A percentile compares a stretch with the other conserved stretches of the same genome.
Conservation (phyloP, 441 rosid genomes). For the Adansonia rubrostipa region DNA sequence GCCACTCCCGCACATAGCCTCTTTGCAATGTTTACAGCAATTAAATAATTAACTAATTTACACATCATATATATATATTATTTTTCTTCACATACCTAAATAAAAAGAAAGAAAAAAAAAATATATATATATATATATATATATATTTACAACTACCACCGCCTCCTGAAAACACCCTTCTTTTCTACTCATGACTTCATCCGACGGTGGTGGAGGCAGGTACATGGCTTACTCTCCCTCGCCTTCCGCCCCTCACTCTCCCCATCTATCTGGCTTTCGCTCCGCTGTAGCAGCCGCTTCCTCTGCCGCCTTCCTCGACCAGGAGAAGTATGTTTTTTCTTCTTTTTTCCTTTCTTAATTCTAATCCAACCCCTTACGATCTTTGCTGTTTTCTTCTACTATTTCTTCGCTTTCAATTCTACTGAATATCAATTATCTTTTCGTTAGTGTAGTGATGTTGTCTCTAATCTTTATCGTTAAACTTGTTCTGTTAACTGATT, state of each 20-base stretch:
- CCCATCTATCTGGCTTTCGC: constrained; percentile 61
- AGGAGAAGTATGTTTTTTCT: constrained; percentile 52
- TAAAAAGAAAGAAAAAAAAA: not conserved
- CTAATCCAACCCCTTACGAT: not conserved
- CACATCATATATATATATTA: not conserved
- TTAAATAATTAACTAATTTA: not conserved
- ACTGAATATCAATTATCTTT: not conserved
- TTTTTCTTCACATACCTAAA: not conserved
- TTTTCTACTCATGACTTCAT: constrained; percentile 38
- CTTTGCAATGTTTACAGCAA: not conserved
- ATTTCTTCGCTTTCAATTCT: not conserved
- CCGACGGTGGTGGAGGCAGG: constrained; percentile 48
- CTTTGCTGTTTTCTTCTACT: constrained; percentile 6
- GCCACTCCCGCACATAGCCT: not conserved
- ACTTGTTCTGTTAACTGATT: not conserved
- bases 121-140: not conserved
- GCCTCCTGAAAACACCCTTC: not conserved
- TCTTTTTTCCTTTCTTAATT: not conserved
- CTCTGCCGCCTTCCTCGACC: constrained; percentile 57
- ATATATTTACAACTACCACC: not conserved
- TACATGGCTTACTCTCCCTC: constrained; percentile 81
- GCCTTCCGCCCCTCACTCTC: constrained; percentile 72
- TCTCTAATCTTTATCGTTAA: not conserved
- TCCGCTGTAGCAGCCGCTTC: constrained; percentile 42
- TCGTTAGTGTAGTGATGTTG: not conserved